Evolutionary conservation across 305 asterid species (phyloP).

Genomic region (Rubia peregrina): DNA sequence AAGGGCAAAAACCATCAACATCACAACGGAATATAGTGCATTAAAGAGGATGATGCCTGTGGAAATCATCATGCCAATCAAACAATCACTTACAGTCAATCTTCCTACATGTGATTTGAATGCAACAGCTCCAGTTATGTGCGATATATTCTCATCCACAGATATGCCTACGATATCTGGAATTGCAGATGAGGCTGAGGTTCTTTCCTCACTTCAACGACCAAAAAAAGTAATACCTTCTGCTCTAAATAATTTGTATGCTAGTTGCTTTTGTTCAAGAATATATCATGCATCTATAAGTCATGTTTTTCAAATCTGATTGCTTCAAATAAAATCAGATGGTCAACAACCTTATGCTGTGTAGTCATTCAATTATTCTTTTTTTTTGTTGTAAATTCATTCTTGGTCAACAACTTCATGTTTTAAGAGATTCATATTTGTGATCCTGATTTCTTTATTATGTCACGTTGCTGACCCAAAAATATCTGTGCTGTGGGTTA

Average conservation of each 20-base stretch:
- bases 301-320: not conserved
- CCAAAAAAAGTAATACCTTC: conserved; percentile 77
- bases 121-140: conserved; percentile 40
- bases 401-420: not conserved
- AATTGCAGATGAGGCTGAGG: conserved; percentile 91
- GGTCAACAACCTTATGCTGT: not conserved
- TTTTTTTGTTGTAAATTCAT: not conserved
- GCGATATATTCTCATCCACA: conserved; percentile 56
- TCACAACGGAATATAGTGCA: conserved; percentile 86
- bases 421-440: not conserved
- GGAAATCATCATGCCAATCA: conserved; percentile 91
- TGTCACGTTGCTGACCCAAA: not conserved
- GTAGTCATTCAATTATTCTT: not conserved
- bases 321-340: not conserved
- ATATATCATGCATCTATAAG: not conserved
- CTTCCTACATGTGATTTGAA: conserved; percentile 59
- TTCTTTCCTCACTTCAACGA: conserved; percentile 94
- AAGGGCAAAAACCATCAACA: conserved; percentile 66
- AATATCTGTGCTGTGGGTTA: not conserved
- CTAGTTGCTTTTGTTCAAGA: not conserved
- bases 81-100: conserved; percentile 76
- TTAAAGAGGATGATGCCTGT: conserved; percentile 96
- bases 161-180: conserved; percentile 87
- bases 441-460: not conserved
- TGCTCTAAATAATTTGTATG: conserved; percentile 13